phyloP scores from a whole-genome alignment of 371 early-diverging fungal genomes.

The Vairimorpha necatrix region DNA sequence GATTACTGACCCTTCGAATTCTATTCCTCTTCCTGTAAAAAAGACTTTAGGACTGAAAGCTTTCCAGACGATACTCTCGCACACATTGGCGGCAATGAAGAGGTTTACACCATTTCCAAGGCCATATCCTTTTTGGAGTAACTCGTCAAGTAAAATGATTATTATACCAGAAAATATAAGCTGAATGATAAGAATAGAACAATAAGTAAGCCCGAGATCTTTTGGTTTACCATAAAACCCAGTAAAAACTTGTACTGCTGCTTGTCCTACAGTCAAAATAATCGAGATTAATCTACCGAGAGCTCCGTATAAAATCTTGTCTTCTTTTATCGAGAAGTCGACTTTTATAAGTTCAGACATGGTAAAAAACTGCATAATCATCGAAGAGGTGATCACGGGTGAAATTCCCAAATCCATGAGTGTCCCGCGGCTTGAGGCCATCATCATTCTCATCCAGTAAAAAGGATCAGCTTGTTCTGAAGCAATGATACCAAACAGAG shows the following conservation, averaged over 20 bases:
- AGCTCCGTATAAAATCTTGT: slow-evolving; percentile 88
- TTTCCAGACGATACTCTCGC: slow-evolving; percentile 98
- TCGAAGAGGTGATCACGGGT: slow-evolving; percentile 95
- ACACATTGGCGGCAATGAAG: slow-evolving; percentile 98
- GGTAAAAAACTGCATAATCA: slow-evolving; percentile 95
- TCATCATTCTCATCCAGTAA: slow-evolving; percentile 96
- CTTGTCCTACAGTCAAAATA: slow-evolving; percentile 89
- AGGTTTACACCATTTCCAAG: slow-evolving; percentile 97
- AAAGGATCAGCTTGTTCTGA: slow-evolving; percentile 76
- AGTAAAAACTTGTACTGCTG: slow-evolving; percentile 86
- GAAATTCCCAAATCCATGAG: slow-evolving; percentile 98
- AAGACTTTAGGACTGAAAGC: slow-evolving; percentile 87
- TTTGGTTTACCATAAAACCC: slow-evolving; percentile 92
- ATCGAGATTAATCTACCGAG: slow-evolving; percentile 78
- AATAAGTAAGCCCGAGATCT: slow-evolving; percentile 83
- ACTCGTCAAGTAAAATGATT: slow-evolving; percentile 93
- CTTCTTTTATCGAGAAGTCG: slow-evolving; percentile 92
- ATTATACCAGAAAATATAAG: slow-evolving; percentile 89
- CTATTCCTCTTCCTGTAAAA: slow-evolving; percentile 90
- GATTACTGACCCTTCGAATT: slow-evolving; percentile 95
- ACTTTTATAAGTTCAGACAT: slow-evolving; percentile 90
- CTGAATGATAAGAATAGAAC: slow-evolving; percentile 84
- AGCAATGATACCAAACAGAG: slow-evolving; percentile 96
- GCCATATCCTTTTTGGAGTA: slow-evolving; percentile 99
- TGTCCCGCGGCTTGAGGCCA: slow-evolving; percentile 97